Percentiles rank a stretch among this genome's conserved stretches.
Conservation (phyloP, 73 alveolate genomes). For the Tetrahymena borealis region DNA sequence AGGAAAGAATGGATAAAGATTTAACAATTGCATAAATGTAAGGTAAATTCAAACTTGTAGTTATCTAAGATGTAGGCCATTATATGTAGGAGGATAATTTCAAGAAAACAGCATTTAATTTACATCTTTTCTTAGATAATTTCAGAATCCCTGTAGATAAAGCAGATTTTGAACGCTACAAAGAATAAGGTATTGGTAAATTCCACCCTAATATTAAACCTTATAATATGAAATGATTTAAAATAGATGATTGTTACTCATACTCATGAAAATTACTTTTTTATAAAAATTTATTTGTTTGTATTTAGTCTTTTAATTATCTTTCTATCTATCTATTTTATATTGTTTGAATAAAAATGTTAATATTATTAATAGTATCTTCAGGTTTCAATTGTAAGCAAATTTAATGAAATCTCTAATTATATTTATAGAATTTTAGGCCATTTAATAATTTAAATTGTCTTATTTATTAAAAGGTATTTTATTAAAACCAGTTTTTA, state of each 20-base stretch:
- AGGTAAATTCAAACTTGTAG: slow-evolving; percentile 91
- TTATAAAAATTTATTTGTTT: too few species aligned
- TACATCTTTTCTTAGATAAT: slow-evolving; percentile 18
- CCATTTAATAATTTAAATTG: too few species aligned
- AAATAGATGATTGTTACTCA: too few species aligned
- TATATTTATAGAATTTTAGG: too few species aligned
- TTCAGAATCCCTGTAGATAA: slow-evolving; percentile 33
- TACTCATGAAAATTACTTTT: too few species aligned
- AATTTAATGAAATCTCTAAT: too few species aligned
- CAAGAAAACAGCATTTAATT: slow-evolving; percentile 42
- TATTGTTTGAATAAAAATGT: too few species aligned
- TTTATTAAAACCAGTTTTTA: neutral
- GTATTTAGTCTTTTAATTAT: too few species aligned
- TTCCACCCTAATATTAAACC: slow-evolving; percentile 25
- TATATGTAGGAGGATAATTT: slow-evolving; percentile 92
- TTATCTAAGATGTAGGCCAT: slow-evolving; percentile 87
- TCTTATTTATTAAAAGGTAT: too few species aligned
- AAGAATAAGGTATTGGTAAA: slow-evolving; percentile 33
- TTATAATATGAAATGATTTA: neutral
- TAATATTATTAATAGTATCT: too few species aligned
- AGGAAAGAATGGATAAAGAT: slow-evolving; percentile 93
- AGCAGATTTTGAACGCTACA: slow-evolving; percentile 2
- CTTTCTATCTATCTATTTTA: too few species aligned
- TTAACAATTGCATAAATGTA: slow-evolving; percentile 95
- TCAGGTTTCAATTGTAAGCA: too few species aligned